These are phyloP conservation scores for Mucor piriformis DNA, from an alignment of 371 early-diverging fungal genomes.

Conservation along the genomic window DNA sequence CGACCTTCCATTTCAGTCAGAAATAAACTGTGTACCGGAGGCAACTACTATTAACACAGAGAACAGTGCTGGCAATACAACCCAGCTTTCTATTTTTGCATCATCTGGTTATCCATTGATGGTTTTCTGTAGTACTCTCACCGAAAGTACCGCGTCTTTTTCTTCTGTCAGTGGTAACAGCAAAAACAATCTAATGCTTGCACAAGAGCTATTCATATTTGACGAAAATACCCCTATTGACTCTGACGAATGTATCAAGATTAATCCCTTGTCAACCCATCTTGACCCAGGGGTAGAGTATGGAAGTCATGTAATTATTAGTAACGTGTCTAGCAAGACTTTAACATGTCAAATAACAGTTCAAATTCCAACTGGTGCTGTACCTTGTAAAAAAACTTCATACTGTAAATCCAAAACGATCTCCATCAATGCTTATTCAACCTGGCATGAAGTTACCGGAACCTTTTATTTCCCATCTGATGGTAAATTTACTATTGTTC, in stretches of 20 bases:
- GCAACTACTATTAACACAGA: not conserved
- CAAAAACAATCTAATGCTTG: conserved; percentile 21
- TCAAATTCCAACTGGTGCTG: conserved; percentile 48
- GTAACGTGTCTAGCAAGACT: conserved; percentile 36
- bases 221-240: conserved; percentile 8
- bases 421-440: conserved; percentile 40
- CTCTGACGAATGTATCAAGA: conserved; percentile 31
- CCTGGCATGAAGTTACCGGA: conserved; percentile 42
- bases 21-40: conserved; percentile 25
- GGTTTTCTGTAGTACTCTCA: conserved; percentile 47
- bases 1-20: conserved; percentile 44
- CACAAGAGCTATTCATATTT: conserved; percentile 35
- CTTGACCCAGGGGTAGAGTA: conserved; percentile 25
- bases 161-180: not conserved
- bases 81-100: not conserved
- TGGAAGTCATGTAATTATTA: conserved; percentile 45
- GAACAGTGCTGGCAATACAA: not conserved
- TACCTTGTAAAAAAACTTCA: conserved; percentile 33
- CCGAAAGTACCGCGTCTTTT: not conserved
- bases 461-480: conserved; percentile 58
- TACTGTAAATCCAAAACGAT: conserved; percentile 44
- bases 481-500: conserved; percentile 48
- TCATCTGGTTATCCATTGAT: conserved; percentile 31
- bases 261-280: conserved; percentile 24
- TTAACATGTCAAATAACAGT: conserved; percentile 35